Evolutionary conservation across 2,329 filamentous ascomycete species (phyloP).

Genomic region (Zasmidium cellare): DNA sequence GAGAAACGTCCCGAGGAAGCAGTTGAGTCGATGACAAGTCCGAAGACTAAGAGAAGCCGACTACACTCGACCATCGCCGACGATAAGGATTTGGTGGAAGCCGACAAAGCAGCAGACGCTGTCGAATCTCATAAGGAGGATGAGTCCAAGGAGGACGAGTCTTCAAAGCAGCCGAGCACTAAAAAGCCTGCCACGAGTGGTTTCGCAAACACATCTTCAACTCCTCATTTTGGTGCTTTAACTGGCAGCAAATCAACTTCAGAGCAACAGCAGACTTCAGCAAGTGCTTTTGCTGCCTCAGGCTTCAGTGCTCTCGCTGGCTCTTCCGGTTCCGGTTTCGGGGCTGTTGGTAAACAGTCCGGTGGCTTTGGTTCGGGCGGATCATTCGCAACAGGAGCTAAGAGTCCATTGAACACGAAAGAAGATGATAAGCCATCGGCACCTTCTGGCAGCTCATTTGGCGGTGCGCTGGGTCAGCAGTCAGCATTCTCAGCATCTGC

Average conservation of each 20-base stretch:
- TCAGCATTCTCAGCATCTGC: constrained; percentile 30
- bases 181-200: constrained; percentile 35
- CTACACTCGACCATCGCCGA: constrained; percentile 36
- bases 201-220: constrained; percentile 47
- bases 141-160: constrained; percentile 29
- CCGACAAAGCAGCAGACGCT: constrained; percentile 7
- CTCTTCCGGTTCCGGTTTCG: constrained; percentile 40
- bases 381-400: constrained; percentile 29
- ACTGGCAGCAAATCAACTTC: constrained; percentile 35
- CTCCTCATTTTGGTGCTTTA: constrained; percentile 51
- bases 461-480: constrained; percentile 37
- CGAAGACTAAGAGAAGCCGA: constrained; percentile 51
- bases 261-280: constrained; percentile 38
- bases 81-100: constrained; percentile 13
- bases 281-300: constrained; percentile 53
- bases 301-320: constrained; percentile 46
- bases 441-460: constrained; percentile 33
- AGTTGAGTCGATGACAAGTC: constrained; percentile 38
- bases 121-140: constrained; percentile 18
- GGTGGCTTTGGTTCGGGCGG: constrained; percentile 34
- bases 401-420: constrained; percentile 38
- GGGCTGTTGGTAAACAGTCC: constrained; percentile 33
- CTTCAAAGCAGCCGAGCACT: constrained; percentile 19
- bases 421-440: constrained; percentile 26
- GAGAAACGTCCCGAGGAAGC: constrained; percentile 17